Conservation (phyloP, 2,329 filamentous ascomycete genomes). For the Metarhizium guizhouense region DNA sequence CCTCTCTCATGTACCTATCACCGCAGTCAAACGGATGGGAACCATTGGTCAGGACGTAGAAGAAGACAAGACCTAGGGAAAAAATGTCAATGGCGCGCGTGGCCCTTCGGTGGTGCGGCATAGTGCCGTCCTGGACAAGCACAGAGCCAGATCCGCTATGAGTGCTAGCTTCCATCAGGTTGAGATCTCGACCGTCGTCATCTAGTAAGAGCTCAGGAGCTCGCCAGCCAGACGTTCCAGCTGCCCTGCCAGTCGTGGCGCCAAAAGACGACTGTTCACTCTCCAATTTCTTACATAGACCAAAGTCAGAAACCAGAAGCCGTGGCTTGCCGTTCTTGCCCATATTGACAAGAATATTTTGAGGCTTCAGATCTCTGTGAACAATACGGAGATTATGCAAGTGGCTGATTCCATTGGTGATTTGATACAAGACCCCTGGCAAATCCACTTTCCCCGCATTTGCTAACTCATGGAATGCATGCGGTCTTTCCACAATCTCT, state of each 20-base stretch:
- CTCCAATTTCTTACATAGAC: conserved; percentile 93
- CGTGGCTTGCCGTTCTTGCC: conserved; percentile 62
- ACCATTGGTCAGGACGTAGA: conserved; percentile 92
- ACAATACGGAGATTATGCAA: conserved; percentile 90
- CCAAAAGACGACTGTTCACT: conserved; percentile 91
- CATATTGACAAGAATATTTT: conserved; percentile 86
- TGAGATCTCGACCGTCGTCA: conserved; percentile 52
- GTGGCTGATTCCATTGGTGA: conserved; percentile 81
- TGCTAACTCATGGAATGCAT: conserved; percentile 59
- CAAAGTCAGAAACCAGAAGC: conserved; percentile 95
- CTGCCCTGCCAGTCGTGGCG: conserved; percentile 86
- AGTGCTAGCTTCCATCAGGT: conserved; percentile 41
- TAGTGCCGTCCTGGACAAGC: conserved; percentile 48
- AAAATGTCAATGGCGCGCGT: conserved; percentile 97
- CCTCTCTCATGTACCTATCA: conserved; percentile 89
- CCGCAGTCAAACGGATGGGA: conserved; percentile 91
- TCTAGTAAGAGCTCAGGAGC: conserved; percentile 86
- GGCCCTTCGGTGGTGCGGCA: conserved; percentile 60
- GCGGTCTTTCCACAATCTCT: conserved; percentile 75
- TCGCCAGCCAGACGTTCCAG: conserved; percentile 92
- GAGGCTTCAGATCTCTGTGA: conserved; percentile 92
- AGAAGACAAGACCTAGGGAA: conserved; percentile 94
- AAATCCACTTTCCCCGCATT: conserved; percentile 66
- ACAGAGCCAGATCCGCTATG: conserved; percentile 54
- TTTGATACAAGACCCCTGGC: conserved; percentile 74